phyloP scores from a whole-genome alignment of 176 grass and related monocot genomes.

The Rhynchospora tenuis region DNA sequence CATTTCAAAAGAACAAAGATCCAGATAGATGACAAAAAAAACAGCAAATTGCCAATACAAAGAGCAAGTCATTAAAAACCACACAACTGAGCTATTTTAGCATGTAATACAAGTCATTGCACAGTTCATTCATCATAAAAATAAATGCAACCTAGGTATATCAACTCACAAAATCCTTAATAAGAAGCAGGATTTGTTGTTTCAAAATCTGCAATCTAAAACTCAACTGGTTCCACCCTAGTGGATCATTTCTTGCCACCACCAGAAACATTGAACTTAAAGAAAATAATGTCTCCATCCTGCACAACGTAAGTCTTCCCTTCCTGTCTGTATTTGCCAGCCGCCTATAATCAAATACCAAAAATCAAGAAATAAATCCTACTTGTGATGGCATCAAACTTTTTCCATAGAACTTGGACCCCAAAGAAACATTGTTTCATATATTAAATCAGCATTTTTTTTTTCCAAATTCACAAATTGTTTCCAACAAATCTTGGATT shows the following conservation, averaged over 20 bases:
- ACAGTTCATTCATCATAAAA: slow-evolving; percentile 1
- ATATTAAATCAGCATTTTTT: neutral
- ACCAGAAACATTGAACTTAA: slow-evolving; percentile 96
- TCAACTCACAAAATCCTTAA: neutral
- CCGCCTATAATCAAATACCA: slow-evolving; percentile 43
- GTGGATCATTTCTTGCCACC: slow-evolving; percentile 85
- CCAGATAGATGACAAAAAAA: neutral
- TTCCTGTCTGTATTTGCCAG: slow-evolving; percentile 93
- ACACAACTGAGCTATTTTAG: slow-evolving; percentile 10
- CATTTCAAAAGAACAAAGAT: neutral
- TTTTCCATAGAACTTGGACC: neutral
- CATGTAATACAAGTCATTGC: slow-evolving; percentile 10
- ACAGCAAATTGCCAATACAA: neutral
- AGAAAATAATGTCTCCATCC: slow-evolving; percentile 95
- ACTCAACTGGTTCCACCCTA: neutral
- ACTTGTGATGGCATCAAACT: neutral
- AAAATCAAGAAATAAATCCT: slow-evolving; percentile 2
- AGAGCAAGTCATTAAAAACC: slow-evolving; percentile 6
- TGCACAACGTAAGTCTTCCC: slow-evolving; percentile 97
- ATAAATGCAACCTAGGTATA: slow-evolving; percentile 1
- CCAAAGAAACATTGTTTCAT: neutral
- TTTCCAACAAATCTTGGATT: neutral
- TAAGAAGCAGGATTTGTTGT: neutral
- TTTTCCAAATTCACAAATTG: neutral
- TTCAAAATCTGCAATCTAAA: neutral